Evolutionary conservation across 176 grass and related monocot species (phyloP).

Genomic region (Oropetium thomaeum): DNA sequence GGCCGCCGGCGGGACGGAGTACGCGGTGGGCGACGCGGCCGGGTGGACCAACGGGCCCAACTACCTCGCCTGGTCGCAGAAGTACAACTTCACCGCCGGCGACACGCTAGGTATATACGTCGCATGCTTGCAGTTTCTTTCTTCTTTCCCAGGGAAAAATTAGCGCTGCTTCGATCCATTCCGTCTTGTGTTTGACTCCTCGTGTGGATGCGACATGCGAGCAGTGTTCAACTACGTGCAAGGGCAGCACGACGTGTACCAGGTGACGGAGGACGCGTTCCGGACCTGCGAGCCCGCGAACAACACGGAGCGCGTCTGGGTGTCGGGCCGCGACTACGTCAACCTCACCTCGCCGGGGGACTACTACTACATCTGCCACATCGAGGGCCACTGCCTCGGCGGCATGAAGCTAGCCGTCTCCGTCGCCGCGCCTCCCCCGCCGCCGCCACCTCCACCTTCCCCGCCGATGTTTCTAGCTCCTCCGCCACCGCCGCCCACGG

Average conservation of each 20-base stretch:
- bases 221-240: conserved; percentile 68
- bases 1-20: conserved; percentile 40
- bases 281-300: conserved; percentile 44
- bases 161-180: no score
- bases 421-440: conserved; percentile 24
- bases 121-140: no score
- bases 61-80: conserved; percentile 67
- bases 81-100: conserved; percentile 85
- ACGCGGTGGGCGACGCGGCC: conserved; percentile 42
- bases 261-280: conserved; percentile 58
- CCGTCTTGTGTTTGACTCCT: background rate
- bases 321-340: conserved; percentile 43
- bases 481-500: background rate
- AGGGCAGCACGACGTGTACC: conserved; percentile 62
- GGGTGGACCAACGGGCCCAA: conserved; percentile 62
- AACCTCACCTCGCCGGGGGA: conserved; percentile 47
- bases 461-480: background rate
- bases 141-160: no score
- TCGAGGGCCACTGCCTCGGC: conserved; percentile 65
- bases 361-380: conserved; percentile 73
- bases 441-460: background rate
- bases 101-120: conserved; percentile 66
- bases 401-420: conserved; percentile 70
- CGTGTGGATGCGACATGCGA: background rate
- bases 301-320: conserved; percentile 35